Percentiles rank a stretch among this genome's conserved stretches.
Evolutionary conservation across 768 basidiomycete genomes (phyloP).

Genomic region (Clathrus columnatus): DNA sequence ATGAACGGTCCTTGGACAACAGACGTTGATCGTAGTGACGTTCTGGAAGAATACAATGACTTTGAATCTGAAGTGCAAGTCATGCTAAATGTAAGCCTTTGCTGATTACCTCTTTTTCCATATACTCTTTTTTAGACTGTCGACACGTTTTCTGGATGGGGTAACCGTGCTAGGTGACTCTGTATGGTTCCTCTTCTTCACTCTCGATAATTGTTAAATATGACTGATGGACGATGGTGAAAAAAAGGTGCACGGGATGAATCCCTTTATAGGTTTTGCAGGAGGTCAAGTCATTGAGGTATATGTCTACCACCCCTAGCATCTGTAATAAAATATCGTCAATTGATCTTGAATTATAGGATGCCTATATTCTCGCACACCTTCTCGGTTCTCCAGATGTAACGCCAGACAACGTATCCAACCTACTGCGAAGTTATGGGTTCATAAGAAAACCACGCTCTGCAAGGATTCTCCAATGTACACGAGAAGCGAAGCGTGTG

Average conservation of each 20-base stretch:
- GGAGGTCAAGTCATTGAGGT: conserved; percentile 37
- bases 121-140: conserved; percentile 33
- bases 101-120: background rate
- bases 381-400: conserved; percentile 35
- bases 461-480: conserved; percentile 17
- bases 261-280: conserved; percentile 35
- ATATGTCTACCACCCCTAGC: conserved; percentile 7
- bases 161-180: conserved; percentile 41
- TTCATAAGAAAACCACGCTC: conserved; percentile 20
- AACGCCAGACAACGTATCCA: conserved; percentile 14
- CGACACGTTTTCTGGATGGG: conserved; percentile 48
- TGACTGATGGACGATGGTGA: conserved; percentile 8
- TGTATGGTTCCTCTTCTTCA: conserved; percentile 12
- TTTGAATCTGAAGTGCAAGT: conserved; percentile 57
- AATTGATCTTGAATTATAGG: background rate
- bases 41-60: conserved; percentile 33
- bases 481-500: conserved; percentile 18
- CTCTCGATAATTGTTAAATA: background rate
- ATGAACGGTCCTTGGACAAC: background rate
- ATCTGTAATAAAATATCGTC: background rate
- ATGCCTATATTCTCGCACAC: conserved; percentile 20
- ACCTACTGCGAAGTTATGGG: conserved; percentile 23
- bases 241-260: conserved; percentile 28
- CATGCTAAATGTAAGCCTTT: conserved; percentile 38
- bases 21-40: conserved; percentile 22